Evolutionary conservation across 495 filamentous ascomycete genomes (phyloP).

Genomic region (Aspergillus carlsbadensis): DNA sequence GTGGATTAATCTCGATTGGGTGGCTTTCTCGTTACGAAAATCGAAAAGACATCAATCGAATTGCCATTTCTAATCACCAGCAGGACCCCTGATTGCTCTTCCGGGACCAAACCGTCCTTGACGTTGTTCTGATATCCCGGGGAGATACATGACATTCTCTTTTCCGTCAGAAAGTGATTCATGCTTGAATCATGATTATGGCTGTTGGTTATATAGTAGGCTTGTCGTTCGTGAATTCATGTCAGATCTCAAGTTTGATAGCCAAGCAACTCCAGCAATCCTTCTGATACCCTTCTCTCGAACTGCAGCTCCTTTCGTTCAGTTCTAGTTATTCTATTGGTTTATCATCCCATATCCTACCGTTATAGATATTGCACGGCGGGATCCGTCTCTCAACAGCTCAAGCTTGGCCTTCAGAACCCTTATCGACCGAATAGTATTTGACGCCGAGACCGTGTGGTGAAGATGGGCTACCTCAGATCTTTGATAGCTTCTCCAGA

Average conservation of each 20-base stretch:
- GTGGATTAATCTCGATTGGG: conserved; percentile 2
- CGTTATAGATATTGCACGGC: conserved; percentile 8
- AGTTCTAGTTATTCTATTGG: conserved; percentile 2
- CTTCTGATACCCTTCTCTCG: not conserved
- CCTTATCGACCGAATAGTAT: not conserved
- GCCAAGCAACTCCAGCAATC: conserved; percentile 4
- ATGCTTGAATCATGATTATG: not conserved
- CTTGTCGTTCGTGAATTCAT: not conserved
- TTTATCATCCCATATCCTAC: not conserved
- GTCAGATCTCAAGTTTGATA: not conserved
- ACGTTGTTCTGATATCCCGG: conserved; percentile 9
- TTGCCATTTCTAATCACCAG: conserved; percentile 14
- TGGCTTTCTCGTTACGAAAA: conserved; percentile 13
- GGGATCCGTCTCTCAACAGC: not conserved
- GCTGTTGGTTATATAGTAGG: conserved; percentile 10
- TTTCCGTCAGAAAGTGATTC: conserved; percentile 6
- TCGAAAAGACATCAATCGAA: conserved; percentile 10
- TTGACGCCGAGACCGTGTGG: not conserved
- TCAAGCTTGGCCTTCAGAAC: not conserved
- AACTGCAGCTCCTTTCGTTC: not conserved
- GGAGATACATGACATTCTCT: conserved; percentile 16
- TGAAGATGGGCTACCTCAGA: conserved; percentile 26
- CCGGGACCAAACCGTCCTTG: not conserved
- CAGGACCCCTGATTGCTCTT: conserved; percentile 3
- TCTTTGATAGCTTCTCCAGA: conserved; percentile 38